Conservation (phyloP, 1,139 yeast species). For the Chernovozyma aurita region DNA sequence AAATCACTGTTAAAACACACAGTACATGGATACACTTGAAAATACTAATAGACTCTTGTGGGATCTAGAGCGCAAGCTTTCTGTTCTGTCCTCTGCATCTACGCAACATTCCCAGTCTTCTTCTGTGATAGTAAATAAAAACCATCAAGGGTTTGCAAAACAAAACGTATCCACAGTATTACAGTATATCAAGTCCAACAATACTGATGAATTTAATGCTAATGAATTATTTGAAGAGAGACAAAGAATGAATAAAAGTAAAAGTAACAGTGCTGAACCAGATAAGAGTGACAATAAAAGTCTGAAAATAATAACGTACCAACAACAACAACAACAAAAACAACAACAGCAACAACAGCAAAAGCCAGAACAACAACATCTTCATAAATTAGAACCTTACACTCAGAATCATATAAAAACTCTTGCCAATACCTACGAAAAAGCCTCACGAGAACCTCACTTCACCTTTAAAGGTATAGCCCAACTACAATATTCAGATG, state of each 20-base stretch:
- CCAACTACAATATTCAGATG: constrained; percentile 4
- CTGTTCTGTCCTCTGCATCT: constrained; percentile 21
- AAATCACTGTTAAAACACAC: no score
- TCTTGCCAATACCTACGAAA: not conserved
- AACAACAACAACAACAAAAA: constrained; percentile 1
- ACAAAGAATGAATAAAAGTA: constrained; percentile 27
- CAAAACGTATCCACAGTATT: constrained; percentile 28
- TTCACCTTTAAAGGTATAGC: constrained; percentile 3
- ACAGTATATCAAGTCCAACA: constrained; percentile 23
- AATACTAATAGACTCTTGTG: constrained; percentile 23
- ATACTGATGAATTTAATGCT: constrained; percentile 24
- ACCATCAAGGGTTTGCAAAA: constrained; percentile 26
- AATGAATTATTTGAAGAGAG: constrained; percentile 36
- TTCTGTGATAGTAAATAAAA: constrained; percentile 30
- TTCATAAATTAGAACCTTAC: constrained; percentile 1
- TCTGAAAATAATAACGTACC: not conserved
- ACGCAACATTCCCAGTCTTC: constrained; percentile 19
- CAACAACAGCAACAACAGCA: constrained; percentile 2
- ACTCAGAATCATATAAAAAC: not conserved
- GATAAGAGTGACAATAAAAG: not conserved
- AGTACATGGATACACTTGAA: constrained; percentile 14
- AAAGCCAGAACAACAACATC: not conserved
- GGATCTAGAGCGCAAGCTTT: constrained; percentile 31
- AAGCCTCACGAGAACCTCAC: not conserved
- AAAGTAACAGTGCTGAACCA: constrained; percentile 19